Conservation (phyloP, 257 asterid genomes). For the Gentiana straminea region DNA sequence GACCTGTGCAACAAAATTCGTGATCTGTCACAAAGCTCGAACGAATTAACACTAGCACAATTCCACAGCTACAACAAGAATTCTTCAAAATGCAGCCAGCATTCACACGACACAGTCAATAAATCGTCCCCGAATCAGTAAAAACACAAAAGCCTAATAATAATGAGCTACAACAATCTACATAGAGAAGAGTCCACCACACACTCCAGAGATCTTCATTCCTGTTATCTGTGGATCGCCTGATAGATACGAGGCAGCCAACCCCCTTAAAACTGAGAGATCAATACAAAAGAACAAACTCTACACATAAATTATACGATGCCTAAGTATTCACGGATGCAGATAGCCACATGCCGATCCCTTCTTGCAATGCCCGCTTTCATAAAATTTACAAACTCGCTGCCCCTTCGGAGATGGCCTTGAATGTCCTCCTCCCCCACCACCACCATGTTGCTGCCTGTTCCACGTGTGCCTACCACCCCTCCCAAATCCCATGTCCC, state of each 20-base stretch:
- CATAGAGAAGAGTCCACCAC: too few species aligned
- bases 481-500: slow-evolving; percentile 43
- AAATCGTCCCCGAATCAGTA: too few species aligned
- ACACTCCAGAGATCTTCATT: too few species aligned
- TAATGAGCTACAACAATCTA: too few species aligned
- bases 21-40: too few species aligned
- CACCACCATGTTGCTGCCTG: slow-evolving; percentile 37
- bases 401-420: slow-evolving; percentile 65
- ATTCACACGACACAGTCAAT: too few species aligned
- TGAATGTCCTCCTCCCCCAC: slow-evolving; percentile 54
- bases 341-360: slow-evolving; percentile 84
- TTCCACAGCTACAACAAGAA: too few species aligned
- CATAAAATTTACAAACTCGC: slow-evolving; percentile 80
- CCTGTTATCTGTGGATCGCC: neutral
- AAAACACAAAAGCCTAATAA: too few species aligned
- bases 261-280: slow-evolving; percentile 15
- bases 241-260: slow-evolving; percentile 23
- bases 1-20: too few species aligned
- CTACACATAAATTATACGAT: too few species aligned
- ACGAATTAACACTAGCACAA: too few species aligned
- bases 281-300: slow-evolving; percentile 8
- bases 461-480: slow-evolving; percentile 51
- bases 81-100: too few species aligned
- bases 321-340: slow-evolving; percentile 38
- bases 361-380: slow-evolving; percentile 82